These are phyloP conservation scores for Tilletia caries DNA, from an alignment of 1,284 basidiomycete species.

Conservation along the genomic window DNA sequence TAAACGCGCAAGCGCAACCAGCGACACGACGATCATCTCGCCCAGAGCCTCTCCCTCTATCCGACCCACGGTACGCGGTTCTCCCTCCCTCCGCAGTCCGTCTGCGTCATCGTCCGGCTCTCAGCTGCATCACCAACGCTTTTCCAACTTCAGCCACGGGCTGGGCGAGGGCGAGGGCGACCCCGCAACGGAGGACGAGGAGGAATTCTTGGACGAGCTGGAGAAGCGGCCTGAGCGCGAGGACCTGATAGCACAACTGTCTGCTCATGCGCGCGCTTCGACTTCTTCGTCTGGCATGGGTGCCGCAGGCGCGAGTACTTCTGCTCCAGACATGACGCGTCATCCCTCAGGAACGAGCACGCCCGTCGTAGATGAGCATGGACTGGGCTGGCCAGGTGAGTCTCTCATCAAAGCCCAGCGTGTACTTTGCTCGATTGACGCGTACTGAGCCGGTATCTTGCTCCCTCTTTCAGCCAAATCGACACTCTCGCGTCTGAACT, in stretches of 20 bases:
- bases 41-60: constrained; percentile 17
- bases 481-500: constrained; percentile 42
- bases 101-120: neutral
- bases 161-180: neutral
- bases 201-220: neutral
- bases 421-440: neutral
- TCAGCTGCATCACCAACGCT: neutral
- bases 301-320: neutral
- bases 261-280: constrained; percentile 7
- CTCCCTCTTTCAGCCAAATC: constrained; percentile 28
- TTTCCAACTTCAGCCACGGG: neutral
- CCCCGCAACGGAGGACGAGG: constrained; percentile 6
- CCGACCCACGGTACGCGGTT: constrained; percentile 28
- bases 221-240: constrained; percentile 2
- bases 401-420: neutral
- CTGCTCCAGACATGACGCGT: constrained; percentile 6
- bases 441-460: no score
- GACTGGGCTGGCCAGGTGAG: constrained; percentile 46
- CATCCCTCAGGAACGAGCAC: constrained; percentile 22
- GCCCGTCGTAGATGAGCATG: constrained; percentile 48
- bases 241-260: constrained; percentile 6
- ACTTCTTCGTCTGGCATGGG: constrained; percentile 6
- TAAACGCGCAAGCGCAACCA: neutral
- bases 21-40: constrained; percentile 18
- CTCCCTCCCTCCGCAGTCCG: neutral